Conservation (phyloP, 305 asterid species). For the Petunia hybrid region DNA sequence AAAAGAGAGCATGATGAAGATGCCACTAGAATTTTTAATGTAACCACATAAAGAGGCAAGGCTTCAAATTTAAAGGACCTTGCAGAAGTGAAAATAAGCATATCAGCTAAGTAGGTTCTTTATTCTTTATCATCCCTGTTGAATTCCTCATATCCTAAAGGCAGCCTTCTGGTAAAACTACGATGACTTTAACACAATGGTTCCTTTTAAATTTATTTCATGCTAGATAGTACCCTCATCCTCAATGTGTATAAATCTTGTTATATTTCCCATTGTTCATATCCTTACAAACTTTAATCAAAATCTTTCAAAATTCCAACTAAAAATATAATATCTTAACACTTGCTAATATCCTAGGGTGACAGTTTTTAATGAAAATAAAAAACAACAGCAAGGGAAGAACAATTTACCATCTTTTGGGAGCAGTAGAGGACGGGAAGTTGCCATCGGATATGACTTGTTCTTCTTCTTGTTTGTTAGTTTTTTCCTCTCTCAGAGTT, state of each 20-base stretch:
- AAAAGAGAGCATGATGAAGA: not conserved
- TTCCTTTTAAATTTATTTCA: not conserved
- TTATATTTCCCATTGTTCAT: not conserved
- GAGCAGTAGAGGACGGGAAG: slow-evolving; percentile 50
- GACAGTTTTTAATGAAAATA: not conserved
- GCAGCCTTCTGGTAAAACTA: not conserved
- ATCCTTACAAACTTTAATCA: not conserved
- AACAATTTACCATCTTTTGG: slow-evolving; percentile 66
- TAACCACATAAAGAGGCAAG: not conserved
- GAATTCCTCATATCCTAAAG: not conserved
- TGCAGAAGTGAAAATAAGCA: not conserved
- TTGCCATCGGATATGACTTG: slow-evolving; percentile 54
- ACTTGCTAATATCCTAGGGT: not conserved
- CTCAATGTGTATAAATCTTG: not conserved
- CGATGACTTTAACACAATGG: not conserved
- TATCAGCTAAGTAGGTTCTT: not conserved
- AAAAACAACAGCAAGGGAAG: slow-evolving; percentile 1
- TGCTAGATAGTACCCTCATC: not conserved
- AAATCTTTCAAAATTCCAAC: not conserved
- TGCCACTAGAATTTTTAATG: not conserved
- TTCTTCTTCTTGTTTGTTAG: slow-evolving; percentile 61
- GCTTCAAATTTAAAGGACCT: not conserved
- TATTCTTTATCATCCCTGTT: not conserved
- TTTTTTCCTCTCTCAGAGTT: slow-evolving; percentile 62
- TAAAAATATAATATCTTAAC: not conserved